Base-by-base conservation (phyloP, 2,329 filamentous ascomycete genomes). In the Chaetomium sp. region DNA sequence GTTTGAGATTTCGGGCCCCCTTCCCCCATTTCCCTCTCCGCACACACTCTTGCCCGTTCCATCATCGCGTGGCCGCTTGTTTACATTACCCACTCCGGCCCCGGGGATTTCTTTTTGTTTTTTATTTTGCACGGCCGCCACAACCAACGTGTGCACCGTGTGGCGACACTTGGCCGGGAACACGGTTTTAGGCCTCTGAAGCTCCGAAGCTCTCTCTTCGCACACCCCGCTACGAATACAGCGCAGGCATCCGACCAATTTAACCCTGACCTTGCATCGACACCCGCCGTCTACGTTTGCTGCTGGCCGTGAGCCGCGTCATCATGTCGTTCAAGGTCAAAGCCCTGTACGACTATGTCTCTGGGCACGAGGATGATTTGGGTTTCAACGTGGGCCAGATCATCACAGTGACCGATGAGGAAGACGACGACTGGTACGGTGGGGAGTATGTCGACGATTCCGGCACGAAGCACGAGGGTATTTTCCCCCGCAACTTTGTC, bases 401-500 rank as follows among this genome's bases (percentile, higher is more conserved):
- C 72, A 95, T 99, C 69, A 94, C 88, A 52, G 91, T 99, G 61
- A 96, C 87, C 45, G 91, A 91, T 58, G 84, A 89, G 71, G 94
- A 97, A 69, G 94, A 96, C 69, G 85, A 80, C 61, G 95, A 97
- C 70, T 97, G 91, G 94, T 95, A 94, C 70, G 83, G 82, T 61
- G 92, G 94, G 63, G 87, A 94, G 72, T 96, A 96, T 70, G 76
- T 85, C 61, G 89, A 95, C 72, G 82, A 84, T 58, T 73, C 78
- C 52, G 94, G 94, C 55, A 74, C 72, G 60, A 90, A 86, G 72
- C 82, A 85, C 69, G 85, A 91, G 68, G 92, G 92, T 63, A 88
- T 96, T 65, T 97, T 96, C 71, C 92, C 91, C 51, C 87, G 88
- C 70, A 99, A 97, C 74, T 99, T 99, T 69, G 94, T 99, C 67